Percentiles rank a stretch among this genome's conserved stretches.
Evolutionary conservation across 371 early-diverging fungal genomes (phyloP).

Genomic region (Haplosporangium sp.): DNA sequence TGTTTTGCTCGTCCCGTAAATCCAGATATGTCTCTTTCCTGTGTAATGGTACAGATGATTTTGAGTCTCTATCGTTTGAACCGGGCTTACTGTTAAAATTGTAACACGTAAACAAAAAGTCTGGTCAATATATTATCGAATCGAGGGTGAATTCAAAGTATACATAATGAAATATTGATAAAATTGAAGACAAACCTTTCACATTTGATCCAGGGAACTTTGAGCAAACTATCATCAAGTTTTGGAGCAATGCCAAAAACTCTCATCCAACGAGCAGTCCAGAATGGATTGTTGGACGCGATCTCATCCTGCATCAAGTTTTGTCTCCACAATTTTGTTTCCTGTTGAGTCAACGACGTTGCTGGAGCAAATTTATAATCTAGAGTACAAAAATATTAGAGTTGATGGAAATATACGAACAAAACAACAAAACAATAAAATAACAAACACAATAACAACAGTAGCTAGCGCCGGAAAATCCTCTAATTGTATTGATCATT

Average conservation of each 20-base stretch:
- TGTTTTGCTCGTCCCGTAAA: conserved; percentile 51
- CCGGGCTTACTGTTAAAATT: conserved; percentile 14
- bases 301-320: conserved; percentile 54
- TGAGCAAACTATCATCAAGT: conserved; percentile 51
- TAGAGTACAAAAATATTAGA: conserved; percentile 5
- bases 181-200: conserved; percentile 32
- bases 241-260: conserved; percentile 50
- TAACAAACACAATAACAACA: too few relatives aligned
- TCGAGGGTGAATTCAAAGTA: too few relatives aligned
- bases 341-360: conserved; percentile 38
- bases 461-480: too few relatives aligned
- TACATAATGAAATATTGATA: too few relatives aligned
- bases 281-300: conserved; percentile 50
- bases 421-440: too few relatives aligned
- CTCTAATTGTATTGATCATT: too few relatives aligned
- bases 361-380: conserved; percentile 53
- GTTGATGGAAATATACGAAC: too few relatives aligned
- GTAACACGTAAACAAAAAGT: not conserved
- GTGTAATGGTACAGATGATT: conserved; percentile 34
- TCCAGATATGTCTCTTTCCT: conserved; percentile 51
- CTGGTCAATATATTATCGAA: too few relatives aligned
- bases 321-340: conserved; percentile 37
- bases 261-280: conserved; percentile 54
- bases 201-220: conserved; percentile 54
- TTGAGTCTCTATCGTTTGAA: conserved; percentile 25